phyloP scores from a whole-genome alignment of 192 early-diverging fungal species.

The Neocallimastix lanati region DNA sequence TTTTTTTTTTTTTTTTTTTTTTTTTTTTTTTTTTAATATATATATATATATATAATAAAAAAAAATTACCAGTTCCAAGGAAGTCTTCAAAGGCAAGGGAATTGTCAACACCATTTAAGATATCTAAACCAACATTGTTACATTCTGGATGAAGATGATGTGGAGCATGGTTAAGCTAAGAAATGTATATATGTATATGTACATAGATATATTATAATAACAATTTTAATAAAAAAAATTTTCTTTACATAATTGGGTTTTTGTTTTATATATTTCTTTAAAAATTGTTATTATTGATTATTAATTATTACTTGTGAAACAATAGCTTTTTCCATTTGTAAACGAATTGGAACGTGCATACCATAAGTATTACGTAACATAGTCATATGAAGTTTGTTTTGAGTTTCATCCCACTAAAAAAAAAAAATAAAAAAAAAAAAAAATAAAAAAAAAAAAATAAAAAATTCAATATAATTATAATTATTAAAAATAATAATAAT shows the following conservation, averaged over 20 bases:
- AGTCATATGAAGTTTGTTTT: slow-evolving; percentile 56
- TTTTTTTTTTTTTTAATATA: too few relatives aligned
- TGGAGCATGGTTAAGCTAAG: slow-evolving; percentile 10
- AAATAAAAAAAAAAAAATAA: too few relatives aligned
- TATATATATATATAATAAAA: too few relatives aligned
- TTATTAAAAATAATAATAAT: too few relatives aligned
- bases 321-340: slow-evolving; percentile 75
- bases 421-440: too few relatives aligned
- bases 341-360: slow-evolving; percentile 74
- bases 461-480: background rate
- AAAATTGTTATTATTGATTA: background rate
- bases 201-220: too few relatives aligned
- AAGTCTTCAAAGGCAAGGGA: slow-evolving; percentile 82
- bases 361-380: slow-evolving; percentile 69
- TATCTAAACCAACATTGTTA: slow-evolving; percentile 57
- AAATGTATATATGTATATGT: background rate
- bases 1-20: too few relatives aligned
- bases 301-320: slow-evolving; percentile 18
- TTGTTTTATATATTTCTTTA: too few relatives aligned
- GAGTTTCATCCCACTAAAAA: slow-evolving; percentile 79
- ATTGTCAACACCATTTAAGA: slow-evolving; percentile 71
- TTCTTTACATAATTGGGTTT: too few relatives aligned
- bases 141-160: slow-evolving; percentile 30
- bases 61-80: slow-evolving; percentile 42
- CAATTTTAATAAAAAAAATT: too few relatives aligned